phyloP scores from a whole-genome alignment of 306 rosid species.

The Aeschynomene evenia region DNA sequence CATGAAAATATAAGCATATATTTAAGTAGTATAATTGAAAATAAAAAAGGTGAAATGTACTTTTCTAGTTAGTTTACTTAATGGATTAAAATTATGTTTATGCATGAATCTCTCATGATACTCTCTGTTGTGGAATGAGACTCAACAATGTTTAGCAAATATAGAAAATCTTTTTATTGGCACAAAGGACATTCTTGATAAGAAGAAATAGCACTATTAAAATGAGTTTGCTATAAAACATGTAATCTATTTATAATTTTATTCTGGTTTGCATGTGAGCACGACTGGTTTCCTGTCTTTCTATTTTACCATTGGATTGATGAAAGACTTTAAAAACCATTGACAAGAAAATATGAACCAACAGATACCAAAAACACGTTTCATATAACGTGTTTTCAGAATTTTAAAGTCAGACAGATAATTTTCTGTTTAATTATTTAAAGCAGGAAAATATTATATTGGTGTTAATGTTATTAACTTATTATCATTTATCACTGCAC shows the following conservation, averaged over 20 bases:
- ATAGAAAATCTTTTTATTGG: not conserved
- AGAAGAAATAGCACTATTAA: not conserved
- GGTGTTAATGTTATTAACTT: too few species aligned
- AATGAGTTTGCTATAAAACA: not conserved
- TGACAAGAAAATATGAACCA: slow-evolving; percentile 19
- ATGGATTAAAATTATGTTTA: too few species aligned
- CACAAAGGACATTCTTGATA: not conserved
- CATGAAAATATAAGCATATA: too few species aligned
- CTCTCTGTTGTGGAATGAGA: too few species aligned
- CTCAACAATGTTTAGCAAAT: too few species aligned
- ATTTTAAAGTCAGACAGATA: not conserved
- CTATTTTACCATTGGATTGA: not conserved
- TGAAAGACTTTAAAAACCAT: not conserved
- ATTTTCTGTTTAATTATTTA: not conserved
- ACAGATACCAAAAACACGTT: not conserved
- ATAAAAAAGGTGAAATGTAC: too few species aligned
- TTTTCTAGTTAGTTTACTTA: too few species aligned
- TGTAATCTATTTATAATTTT: not conserved
- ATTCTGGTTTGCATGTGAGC: not conserved
- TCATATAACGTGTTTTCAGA: not conserved
- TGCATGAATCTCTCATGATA: too few species aligned
- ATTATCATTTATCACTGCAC: not conserved
- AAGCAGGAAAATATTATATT: not conserved
- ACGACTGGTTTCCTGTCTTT: not conserved
- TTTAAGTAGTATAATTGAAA: too few species aligned